These are phyloP conservation scores for Hibiscus trionum DNA, from an alignment of 345 rosid species.

Conservation along the genomic window DNA sequence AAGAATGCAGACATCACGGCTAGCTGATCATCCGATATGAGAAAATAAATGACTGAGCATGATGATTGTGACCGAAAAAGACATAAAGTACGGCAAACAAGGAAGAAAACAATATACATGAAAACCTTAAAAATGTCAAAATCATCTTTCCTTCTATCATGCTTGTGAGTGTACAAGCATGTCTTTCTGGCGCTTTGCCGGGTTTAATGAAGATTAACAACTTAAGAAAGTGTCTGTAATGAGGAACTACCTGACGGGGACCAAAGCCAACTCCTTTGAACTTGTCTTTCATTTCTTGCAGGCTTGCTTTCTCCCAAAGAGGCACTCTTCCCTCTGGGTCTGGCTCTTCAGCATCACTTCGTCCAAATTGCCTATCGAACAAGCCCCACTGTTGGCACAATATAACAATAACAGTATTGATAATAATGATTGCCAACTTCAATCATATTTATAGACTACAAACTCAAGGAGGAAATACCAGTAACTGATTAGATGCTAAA, in stretches of 20 bases:
- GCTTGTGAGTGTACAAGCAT: neutral
- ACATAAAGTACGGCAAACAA: neutral
- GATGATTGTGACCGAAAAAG: no score
- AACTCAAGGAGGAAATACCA: neutral
- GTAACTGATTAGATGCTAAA: neutral
- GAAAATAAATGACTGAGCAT: no score
- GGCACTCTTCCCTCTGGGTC: constrained; percentile 90
- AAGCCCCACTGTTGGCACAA: constrained; percentile 60
- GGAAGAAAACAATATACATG: neutral
- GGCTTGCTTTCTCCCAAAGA: constrained; percentile 65
- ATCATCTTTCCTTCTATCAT: no score
- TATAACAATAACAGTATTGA: constrained; percentile 18
- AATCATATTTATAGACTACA: neutral
- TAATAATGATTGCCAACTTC: neutral
- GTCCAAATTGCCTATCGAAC: constrained; percentile 79
- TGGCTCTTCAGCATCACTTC: constrained; percentile 56
- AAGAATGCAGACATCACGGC: constrained; percentile 94
- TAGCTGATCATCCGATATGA: constrained; percentile 29
- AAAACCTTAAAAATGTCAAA: neutral
- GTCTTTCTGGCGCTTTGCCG: neutral
- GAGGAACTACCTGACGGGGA: constrained; percentile 74
- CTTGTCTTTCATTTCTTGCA: constrained; percentile 89
- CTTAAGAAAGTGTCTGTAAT: neutral
- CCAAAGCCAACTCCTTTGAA: constrained; percentile 71
- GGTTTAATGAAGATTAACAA: neutral